Conservation (phyloP, 345 rosid genomes). For the Punica granatum region DNA sequence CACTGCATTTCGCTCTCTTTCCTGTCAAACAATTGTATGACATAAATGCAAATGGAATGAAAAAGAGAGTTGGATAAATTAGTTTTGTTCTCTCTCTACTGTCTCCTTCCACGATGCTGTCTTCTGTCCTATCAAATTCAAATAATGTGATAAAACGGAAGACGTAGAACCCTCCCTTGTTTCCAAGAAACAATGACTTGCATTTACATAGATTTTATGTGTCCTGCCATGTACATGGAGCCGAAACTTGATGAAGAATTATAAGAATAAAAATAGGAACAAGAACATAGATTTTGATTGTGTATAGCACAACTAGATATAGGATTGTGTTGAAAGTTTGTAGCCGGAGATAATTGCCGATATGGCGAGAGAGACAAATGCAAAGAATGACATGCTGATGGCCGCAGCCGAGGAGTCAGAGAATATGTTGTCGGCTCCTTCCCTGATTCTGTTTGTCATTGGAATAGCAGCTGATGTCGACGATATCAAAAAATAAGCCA, state of each 20-base stretch:
- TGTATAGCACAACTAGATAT: background rate
- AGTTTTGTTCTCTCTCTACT: background rate
- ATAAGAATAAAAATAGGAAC: background rate
- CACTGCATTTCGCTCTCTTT: no score
- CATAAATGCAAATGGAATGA: no score
- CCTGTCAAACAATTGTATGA: no score
- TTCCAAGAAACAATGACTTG: no score
- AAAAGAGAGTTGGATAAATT: background rate
- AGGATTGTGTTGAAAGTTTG: constrained; percentile 21
- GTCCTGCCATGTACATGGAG: background rate
- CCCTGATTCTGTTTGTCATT: constrained; percentile 23
- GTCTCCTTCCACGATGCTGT: background rate
- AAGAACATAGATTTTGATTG: no score
- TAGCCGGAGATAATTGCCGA: constrained; percentile 25
- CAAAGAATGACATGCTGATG: constrained; percentile 27
- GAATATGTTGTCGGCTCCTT: constrained; percentile 21
- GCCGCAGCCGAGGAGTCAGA: constrained; percentile 30
- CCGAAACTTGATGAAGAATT: background rate
- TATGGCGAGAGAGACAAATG: constrained; percentile 18
- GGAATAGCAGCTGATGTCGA: constrained; percentile 15
- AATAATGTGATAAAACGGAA: background rate
- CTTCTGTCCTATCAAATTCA: background rate
- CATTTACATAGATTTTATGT: no score
- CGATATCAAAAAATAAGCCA: constrained; percentile 28
- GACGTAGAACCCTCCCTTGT: background rate